Percentiles rank a stretch among this genome's conserved stretches.
These are phyloP conservation scores for Isochrysis galbana DNA, from an alignment of 78 protist species.

Conservation along the genomic window DNA sequence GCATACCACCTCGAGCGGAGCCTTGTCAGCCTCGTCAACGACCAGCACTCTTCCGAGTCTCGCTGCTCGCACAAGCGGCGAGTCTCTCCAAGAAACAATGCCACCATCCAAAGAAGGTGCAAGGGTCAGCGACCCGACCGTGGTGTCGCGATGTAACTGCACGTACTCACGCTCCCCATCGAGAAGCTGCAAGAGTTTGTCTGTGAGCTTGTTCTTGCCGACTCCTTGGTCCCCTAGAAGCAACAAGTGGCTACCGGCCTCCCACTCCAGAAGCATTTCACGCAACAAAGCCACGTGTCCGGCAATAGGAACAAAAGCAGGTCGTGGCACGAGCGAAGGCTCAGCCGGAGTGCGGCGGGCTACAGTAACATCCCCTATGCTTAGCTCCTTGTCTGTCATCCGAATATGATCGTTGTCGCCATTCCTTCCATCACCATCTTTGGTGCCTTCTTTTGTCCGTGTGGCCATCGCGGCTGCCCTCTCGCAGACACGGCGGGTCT, in stretches of 20 bases:
- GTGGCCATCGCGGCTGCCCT: background rate
- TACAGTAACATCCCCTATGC: background rate
- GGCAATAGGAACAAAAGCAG: constrained; percentile 40
- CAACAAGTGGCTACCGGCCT: constrained; percentile 47
- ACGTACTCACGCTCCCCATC: constrained; percentile 67
- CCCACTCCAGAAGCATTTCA: constrained; percentile 47
- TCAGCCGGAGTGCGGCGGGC: background rate
- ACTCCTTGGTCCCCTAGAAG: constrained; percentile 75
- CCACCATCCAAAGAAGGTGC: constrained; percentile 55
- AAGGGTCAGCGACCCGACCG: constrained; percentile 65
- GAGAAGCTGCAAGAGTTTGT: constrained; percentile 46
- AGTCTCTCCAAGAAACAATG: constrained; percentile 42
- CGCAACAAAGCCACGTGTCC: constrained; percentile 39
- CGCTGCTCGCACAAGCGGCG: constrained; percentile 74
- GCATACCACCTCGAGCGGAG: constrained; percentile 66
- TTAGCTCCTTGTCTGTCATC: background rate
- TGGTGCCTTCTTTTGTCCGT: background rate
- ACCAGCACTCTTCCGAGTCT: constrained; percentile 62
- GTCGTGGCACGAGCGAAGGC: constrained; percentile 60
- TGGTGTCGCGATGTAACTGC: constrained; percentile 86
- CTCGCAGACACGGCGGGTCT: background rate
- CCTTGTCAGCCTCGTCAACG: constrained; percentile 85
- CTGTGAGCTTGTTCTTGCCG: constrained; percentile 84
- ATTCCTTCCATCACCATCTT: background rate
- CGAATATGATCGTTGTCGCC: background rate